Evolutionary conservation across 306 rosid species (phyloP), one percentile per base, ranked within the genome.

Genomic region (Malus fusca): DNA sequence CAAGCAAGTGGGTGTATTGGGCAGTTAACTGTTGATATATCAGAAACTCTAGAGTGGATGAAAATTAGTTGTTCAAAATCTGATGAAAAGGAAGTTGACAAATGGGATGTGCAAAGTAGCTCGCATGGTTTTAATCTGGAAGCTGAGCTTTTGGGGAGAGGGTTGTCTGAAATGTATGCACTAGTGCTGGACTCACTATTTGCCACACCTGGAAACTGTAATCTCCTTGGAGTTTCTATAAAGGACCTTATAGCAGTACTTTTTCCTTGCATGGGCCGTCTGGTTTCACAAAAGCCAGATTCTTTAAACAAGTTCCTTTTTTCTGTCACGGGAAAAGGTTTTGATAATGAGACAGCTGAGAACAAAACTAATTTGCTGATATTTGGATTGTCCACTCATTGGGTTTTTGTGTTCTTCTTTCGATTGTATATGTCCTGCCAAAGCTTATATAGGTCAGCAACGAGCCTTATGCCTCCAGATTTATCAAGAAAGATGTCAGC

Each of bases 321-420:
- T 71, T 79, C 76, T 85, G 80, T 91, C 67, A 40, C 75, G 3
- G 91, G 88, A 63, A 80, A 83, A 79, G 66, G 48, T 76, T 81
- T 73, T 70, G 72, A 82, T 61, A 74, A 66, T 74, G 51, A 13
- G 72, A 80, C 63, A 42, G 75, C 82, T 82, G 76, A 85, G 77
- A 85, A 83, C 81, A 69, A 81, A 77, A 76, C 75, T 48, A 64
- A 83, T 81, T 77, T 78, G 70, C 88, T 75, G 81, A 71, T 81
- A 71, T 82, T 86, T 83, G 83, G 89, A 74, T 35, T 81, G 69
- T 86, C 90, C 26, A 85, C 87, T 73, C 88, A 88, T 74, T 92
- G 95, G 97, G 83, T 89, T 68, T 73, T 91, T 80, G 76, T 88
- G 78, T 88, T 86, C 84, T 91, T 92, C 85, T 88, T 94, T 84